Evolutionary conservation across 176 grass and related monocot genomes (phyloP).

Genomic region (Dactylis glomerata): DNA sequence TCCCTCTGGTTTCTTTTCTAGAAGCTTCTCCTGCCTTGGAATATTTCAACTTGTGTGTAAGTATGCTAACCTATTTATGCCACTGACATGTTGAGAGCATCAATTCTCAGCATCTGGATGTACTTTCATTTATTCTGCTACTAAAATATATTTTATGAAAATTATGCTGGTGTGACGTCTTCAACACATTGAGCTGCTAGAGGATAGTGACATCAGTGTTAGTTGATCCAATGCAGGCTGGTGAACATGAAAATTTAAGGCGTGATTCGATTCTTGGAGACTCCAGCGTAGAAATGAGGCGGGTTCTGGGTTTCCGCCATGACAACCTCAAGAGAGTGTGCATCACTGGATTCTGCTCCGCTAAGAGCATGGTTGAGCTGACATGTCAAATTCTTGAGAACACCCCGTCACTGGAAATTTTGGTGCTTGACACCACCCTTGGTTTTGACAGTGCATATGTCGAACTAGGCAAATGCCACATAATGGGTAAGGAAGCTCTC

Average conservation of each 20-base stretch:
- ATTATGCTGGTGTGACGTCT: neutral
- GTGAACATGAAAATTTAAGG: neutral
- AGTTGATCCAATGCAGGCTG: neutral
- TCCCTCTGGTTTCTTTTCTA: conserved; percentile 24
- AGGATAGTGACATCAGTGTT: neutral
- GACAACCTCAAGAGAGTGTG: conserved; percentile 6
- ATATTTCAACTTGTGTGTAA: conserved; percentile 17
- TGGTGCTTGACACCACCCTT: neutral
- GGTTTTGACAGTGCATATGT: neutral
- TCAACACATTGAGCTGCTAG: neutral
- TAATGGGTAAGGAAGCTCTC: neutral
- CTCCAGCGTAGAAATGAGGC: neutral
- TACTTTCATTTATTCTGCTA: neutral
- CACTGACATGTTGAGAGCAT: neutral
- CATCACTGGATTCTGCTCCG: neutral
- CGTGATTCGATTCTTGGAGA: neutral
- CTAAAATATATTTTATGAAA: neutral
- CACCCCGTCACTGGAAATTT: neutral
- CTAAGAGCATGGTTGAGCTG: conserved; percentile 21
- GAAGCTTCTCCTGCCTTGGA: conserved; percentile 23
- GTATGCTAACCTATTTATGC: neutral
- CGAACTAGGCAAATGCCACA: neutral
- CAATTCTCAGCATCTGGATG: neutral
- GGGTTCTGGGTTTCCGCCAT: neutral
- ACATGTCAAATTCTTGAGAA: conserved; percentile 9